Evolutionary conservation across 139 green algal genomes (phyloP), one percentile per base, ranked within the genome.

Genomic region (Ostreobium quekettii): DNA sequence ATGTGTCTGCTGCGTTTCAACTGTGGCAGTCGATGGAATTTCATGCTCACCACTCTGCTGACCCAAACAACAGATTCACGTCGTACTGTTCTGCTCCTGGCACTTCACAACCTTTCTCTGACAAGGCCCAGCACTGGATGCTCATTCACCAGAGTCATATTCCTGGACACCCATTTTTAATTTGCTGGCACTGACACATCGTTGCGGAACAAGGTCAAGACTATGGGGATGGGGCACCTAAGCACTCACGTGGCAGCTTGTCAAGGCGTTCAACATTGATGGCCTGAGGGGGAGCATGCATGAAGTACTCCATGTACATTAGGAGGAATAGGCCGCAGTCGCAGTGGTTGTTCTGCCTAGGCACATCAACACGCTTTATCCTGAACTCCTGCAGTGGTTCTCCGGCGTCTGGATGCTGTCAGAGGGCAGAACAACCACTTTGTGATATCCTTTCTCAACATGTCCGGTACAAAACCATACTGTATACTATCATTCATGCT

Each of bases 271-370:
- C 42, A 53, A 53, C 19, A 19, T 53, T 11, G 19, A 53, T 53
- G 42, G 42, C 42, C 19, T 67, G 3, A 8, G 68, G 79, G 5
- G 72, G 70, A 0, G 39, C 53, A 39, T 80, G 35, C 1, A 74
- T 66, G 71, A 97, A 97, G 74, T 84, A 89, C 57, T 97, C 82
- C 2, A 87, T 49, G 71, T 90, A 97, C 47, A 78, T 56, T 48
- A 92, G 85, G 71, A 97, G 59, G 75, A 95, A 97, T 32, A 96
- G 83, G 5, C 91, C 91, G 71, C 91, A 97, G 76, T 97, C 91
- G 61, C 73, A 92, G 79, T 91, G 70, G 77, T 97, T 96, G 80
- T 89, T 74, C 74, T 97, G 91, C 60, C 60, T 60, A 2, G 84
- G 84, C 7, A 92, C 61, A 36, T 74, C 49, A 39, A 73, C 19